Conservation (phyloP, 129 eudicot species). For the Arctium minus region DNA sequence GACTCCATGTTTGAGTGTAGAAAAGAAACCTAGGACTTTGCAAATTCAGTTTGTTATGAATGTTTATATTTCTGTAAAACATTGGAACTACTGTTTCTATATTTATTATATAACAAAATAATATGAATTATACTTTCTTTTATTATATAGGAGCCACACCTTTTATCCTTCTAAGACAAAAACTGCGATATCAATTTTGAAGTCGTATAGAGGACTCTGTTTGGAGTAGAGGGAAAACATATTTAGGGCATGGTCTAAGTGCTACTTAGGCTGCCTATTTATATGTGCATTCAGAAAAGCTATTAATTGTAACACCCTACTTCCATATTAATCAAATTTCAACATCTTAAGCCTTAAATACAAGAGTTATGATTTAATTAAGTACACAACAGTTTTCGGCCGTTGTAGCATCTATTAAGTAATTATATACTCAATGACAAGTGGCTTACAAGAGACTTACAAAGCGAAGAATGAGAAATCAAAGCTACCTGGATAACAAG, state of each 20-base stretch:
- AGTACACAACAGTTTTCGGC: too few species aligned
- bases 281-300: not conserved
- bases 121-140: not conserved
- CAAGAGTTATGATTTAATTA: too few species aligned
- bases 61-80: not conserved
- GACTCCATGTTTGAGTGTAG: not conserved
- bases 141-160: not conserved
- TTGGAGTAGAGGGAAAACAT: not conserved
- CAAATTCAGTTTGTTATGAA: not conserved
- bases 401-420: too few species aligned
- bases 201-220: not conserved
- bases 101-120: not conserved
- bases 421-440: too few species aligned
- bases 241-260: not conserved
- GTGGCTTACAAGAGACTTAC: too few species aligned
- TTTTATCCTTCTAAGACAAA: not conserved
- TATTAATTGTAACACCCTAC: not conserved
- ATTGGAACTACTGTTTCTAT: too few species aligned
- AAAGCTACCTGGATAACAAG: too few species aligned
- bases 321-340: too few species aligned
- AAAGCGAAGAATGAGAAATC: too few species aligned
- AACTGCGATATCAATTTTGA: not conserved
- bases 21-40: not conserved
- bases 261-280: not conserved
- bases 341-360: too few species aligned